phyloP scores from a whole-genome alignment of 108 stramenopile species.

The Stephanodiscus minutulus region DNA sequence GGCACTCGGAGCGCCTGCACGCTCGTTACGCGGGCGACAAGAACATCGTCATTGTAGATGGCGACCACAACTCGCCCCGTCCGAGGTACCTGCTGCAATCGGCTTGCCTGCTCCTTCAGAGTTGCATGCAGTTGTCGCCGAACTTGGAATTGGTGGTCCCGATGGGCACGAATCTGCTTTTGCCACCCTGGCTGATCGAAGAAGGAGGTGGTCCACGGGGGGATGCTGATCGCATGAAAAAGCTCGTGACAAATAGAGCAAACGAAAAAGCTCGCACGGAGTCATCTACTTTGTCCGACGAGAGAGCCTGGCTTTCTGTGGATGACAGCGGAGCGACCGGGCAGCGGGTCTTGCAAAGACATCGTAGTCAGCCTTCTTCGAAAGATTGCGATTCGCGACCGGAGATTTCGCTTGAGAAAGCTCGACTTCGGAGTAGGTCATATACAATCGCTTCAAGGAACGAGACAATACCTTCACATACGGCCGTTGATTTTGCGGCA shows the following conservation, averaged over 20 bases:
- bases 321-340: not conserved
- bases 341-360: not conserved
- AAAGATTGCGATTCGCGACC: not conserved
- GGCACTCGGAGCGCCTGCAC: constrained; percentile 55
- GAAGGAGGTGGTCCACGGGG: not conserved
- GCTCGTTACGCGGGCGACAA: constrained; percentile 77
- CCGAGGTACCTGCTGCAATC: constrained; percentile 49
- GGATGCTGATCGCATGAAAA: not conserved
- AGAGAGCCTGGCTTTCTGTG: constrained; percentile 28
- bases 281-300: not conserved
- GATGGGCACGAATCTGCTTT: constrained; percentile 31
- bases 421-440: not conserved
- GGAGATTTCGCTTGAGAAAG: not conserved
- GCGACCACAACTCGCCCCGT: constrained; percentile 79
- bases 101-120: constrained; percentile 46
- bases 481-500: constrained; percentile 12
- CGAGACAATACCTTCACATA: constrained; percentile 6
- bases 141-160: constrained; percentile 41
- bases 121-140: constrained; percentile 43
- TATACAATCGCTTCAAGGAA: not conserved
- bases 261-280: not conserved
- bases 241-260: not conserved
- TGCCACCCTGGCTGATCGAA: constrained; percentile 39
- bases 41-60: constrained; percentile 74
- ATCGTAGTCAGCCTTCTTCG: not conserved